These are phyloP conservation scores for Cryptosporidium xiaoi DNA, from an alignment of 169 alveolate species.

Conservation along the genomic window DNA sequence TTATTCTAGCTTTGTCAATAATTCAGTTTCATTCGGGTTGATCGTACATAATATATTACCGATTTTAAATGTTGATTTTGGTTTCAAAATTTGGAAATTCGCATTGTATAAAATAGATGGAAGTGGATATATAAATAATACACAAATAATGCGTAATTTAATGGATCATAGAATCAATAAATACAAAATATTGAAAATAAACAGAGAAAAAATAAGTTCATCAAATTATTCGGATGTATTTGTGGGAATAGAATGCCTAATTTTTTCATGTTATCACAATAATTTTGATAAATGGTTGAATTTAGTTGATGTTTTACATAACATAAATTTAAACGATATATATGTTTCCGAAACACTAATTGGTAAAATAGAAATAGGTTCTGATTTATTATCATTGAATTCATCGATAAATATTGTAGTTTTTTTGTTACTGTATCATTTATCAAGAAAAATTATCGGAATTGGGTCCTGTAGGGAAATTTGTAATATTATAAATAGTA, in stretches of 20 bases:
- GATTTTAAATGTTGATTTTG: slow-evolving; percentile 10
- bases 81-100: slow-evolving; percentile 21
- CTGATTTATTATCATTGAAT: no score
- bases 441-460: not conserved
- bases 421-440: not conserved
- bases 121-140: no score
- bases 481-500: not conserved
- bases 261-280: slow-evolving; percentile 4
- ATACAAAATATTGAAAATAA: not conserved
- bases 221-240: not conserved
- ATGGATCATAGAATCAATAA: slow-evolving; percentile 25
- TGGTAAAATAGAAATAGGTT: not conserved
- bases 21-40: not conserved
- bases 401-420: no score
- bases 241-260: not conserved
- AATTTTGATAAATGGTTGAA: slow-evolving; percentile 23
- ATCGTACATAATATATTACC: slow-evolving; percentile 27
- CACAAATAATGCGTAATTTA: not conserved
- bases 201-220: no score
- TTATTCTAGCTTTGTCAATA: not conserved
- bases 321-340: not conserved
- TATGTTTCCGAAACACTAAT: not conserved
- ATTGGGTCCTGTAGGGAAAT: not conserved
- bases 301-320: not conserved
- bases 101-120: slow-evolving; percentile 5